Base-by-base conservation (phyloP, 495 filamentous ascomycete genomes). In the Penicillium canariense region DNA sequence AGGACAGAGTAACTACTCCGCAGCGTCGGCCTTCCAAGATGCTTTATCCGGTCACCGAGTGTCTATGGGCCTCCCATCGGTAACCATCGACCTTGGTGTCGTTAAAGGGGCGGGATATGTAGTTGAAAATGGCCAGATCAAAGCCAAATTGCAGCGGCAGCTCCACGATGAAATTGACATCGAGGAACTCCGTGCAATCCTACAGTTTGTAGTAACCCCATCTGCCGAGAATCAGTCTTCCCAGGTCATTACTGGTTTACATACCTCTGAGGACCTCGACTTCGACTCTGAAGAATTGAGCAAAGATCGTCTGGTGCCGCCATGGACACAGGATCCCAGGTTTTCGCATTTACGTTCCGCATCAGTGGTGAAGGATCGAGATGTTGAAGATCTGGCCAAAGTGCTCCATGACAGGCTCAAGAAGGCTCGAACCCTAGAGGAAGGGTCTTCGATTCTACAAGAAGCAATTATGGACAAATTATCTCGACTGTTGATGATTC, bases 1-100 rank as follows among this genome's bases (percentile, higher is more conserved):
- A 5, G 58, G 58, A 18, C 74, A 78, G 48, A 57, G 61, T 26
- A 72, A 69, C 57, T 77, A 77, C 50, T 59, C 66, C 4, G 61
- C 66, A 9, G 67, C 50, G 7, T 56, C 63, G 20, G 47, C 65
- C 20, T 70, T 56, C 50, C 60, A 68, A 55, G 73, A 77, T 28
- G 60, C 65, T 11, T 61, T 77, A 25, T 63, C 61, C 22, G 45
- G 30, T 2, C 64, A 69, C 40, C 64, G 69, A 3, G 59, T 52
- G 7, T 5, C 40, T 3, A 54, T 53, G 7, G 68, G 70, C 17
- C 63, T 71, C 6, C 51, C 59, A 11, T 69, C 61, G 4, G 52
- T 51, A 17, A 8, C 54, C 1, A 54, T 75, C 27, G 62, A 75
- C 38, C 44, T 75, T 12, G 69, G 73, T 27, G 17, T 47, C 5